These are phyloP conservation scores for Plantago elongata DNA, from an alignment of 257 asterid genomes.

Conservation along the genomic window DNA sequence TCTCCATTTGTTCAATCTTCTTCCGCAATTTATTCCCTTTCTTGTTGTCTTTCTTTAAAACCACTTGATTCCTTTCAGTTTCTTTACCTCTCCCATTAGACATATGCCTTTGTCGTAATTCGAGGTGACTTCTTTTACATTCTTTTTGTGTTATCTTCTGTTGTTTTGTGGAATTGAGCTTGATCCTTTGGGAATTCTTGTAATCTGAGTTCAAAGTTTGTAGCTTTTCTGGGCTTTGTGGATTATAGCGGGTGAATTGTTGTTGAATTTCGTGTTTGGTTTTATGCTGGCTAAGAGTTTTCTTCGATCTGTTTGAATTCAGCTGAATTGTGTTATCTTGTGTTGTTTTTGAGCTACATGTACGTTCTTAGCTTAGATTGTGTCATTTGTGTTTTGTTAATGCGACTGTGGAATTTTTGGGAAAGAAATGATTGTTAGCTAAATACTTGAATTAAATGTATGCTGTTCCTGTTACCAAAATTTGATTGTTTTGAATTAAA, in stretches of 20 bases:
- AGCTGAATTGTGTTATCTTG: background rate
- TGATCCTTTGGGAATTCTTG: slow-evolving; percentile 26
- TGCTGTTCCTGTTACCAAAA: too few relatives aligned
- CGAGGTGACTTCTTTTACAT: background rate
- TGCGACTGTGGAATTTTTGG: slow-evolving; percentile 34
- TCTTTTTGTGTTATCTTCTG: slow-evolving; percentile 12
- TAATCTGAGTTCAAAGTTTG: slow-evolving; percentile 21
- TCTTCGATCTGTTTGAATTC: slow-evolving; percentile 29
- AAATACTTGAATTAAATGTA: too few relatives aligned
- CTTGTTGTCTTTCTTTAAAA: slow-evolving; percentile 33
- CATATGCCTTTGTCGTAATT: too few relatives aligned
- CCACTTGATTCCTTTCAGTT: slow-evolving; percentile 22
- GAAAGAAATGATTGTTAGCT: slow-evolving; percentile 11
- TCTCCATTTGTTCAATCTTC: slow-evolving; percentile 58
- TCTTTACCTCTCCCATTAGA: background rate
- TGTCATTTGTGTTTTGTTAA: slow-evolving; percentile 31
- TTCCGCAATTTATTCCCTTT: slow-evolving; percentile 72
- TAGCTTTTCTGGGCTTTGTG: slow-evolving; percentile 20
- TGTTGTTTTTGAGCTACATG: slow-evolving; percentile 3
- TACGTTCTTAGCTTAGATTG: slow-evolving; percentile 5
- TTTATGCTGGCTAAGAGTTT: slow-evolving; percentile 18
- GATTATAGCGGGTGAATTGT: slow-evolving; percentile 31
- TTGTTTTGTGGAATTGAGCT: slow-evolving; percentile 24
- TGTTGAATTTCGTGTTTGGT: slow-evolving; percentile 25
- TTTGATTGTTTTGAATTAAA: too few relatives aligned